Evolutionary conservation across 345 rosid species (phyloP).

Genomic region (Viola odorata): DNA sequence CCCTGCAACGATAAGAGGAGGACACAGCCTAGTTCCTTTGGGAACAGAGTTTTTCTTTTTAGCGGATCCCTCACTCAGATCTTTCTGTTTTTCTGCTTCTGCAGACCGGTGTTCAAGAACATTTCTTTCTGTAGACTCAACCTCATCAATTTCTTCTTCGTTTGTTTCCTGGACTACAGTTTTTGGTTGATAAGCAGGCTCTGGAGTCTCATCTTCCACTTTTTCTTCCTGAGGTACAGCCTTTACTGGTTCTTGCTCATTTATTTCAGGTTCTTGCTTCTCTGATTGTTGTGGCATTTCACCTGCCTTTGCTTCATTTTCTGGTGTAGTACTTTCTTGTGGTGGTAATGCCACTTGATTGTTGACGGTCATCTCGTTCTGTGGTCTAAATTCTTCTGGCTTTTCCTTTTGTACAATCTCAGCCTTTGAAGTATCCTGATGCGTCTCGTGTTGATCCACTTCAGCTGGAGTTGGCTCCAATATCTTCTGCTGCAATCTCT

Average conservation of each 20-base stretch:
- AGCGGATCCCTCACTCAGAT: conserved; percentile 6
- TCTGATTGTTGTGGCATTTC: conserved; percentile 15
- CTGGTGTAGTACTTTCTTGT: neutral
- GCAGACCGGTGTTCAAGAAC: too few relatives aligned
- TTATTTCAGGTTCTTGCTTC: conserved; percentile 7
- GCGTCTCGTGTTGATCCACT: conserved; percentile 4
- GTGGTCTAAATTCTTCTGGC: neutral
- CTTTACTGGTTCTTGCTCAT: conserved; percentile 8
- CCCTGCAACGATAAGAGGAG: conserved; percentile 42
- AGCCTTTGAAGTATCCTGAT: conserved; percentile 10
- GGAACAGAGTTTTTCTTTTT: conserved; percentile 1
- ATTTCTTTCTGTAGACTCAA: neutral
- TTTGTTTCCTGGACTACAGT: neutral
- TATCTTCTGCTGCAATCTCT: neutral
- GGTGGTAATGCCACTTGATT: conserved; percentile 1
- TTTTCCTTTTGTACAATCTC: neutral
- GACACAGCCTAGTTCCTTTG: conserved; percentile 20
- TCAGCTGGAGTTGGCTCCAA: neutral
- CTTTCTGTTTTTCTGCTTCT: conserved; percentile 17
- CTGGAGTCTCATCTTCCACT: neutral
- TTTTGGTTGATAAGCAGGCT: neutral
- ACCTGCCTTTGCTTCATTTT: neutral
- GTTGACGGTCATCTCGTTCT: neutral
- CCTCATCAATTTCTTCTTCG: neutral
- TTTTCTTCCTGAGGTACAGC: conserved; percentile 4